These are phyloP conservation scores for Yamadazyma atmosphaerica DNA, from an alignment of 1,139 yeast genomes.

Conservation along the genomic window DNA sequence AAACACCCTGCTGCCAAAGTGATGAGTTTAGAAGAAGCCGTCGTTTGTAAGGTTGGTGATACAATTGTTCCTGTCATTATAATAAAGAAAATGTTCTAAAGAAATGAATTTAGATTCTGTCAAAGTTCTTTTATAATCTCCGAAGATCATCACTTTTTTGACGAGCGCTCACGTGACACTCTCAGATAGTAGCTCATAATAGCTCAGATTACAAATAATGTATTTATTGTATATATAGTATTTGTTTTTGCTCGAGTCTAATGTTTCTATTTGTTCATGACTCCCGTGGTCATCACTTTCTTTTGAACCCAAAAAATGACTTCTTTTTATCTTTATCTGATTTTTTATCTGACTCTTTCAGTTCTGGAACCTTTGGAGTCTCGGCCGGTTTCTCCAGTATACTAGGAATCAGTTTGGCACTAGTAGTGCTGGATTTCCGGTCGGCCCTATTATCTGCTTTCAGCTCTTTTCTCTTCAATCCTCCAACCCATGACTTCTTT, in stretches of 20 bases:
- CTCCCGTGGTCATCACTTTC: slow-evolving; percentile 17
- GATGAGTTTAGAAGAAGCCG: slow-evolving; percentile 46
- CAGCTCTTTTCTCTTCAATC: slow-evolving; percentile 38
- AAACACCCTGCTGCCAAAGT: slow-evolving; percentile 86
- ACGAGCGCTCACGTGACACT: slow-evolving; percentile 3
- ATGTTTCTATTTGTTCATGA: background rate
- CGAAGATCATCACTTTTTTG: background rate
- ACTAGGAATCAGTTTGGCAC: slow-evolving; percentile 10
- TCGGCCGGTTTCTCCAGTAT: slow-evolving; percentile 7
- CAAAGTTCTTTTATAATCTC: background rate
- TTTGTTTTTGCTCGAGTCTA: too few relatives aligned
- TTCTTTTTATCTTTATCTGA: slow-evolving; percentile 26
- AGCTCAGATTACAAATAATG: too few relatives aligned
- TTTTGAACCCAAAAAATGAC: slow-evolving; percentile 41
- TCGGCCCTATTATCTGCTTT: slow-evolving; percentile 19
- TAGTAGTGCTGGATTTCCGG: slow-evolving; percentile 18
- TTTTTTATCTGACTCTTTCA: slow-evolving; percentile 6
- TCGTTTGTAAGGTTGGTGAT: slow-evolving; percentile 39
- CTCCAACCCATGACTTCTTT: slow-evolving; percentile 47
- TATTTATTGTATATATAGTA: too few relatives aligned
- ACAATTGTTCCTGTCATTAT: slow-evolving; percentile 18
- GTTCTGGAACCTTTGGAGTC: slow-evolving; percentile 2
- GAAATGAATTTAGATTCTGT: too few relatives aligned
- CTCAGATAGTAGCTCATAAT: background rate
- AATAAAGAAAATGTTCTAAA: too few relatives aligned